Percentiles rank a stretch among this genome's conserved stretches.
These are phyloP conservation scores for Ramularia collo-cygni DNA, from an alignment of 2,329 filamentous ascomycete genomes.

Conservation along the genomic window DNA sequence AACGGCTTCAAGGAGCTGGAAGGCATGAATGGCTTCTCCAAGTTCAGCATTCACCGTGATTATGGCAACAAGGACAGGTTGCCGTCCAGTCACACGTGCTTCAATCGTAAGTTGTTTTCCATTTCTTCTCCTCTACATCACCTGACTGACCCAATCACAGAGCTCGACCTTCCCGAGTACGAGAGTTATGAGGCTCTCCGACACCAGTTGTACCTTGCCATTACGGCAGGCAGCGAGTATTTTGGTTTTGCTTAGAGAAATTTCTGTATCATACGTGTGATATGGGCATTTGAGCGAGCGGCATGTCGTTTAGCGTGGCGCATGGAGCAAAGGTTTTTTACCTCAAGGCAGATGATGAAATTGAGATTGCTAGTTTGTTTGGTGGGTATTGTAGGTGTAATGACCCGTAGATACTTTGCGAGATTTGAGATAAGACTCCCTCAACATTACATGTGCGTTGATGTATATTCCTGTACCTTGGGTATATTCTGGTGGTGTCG, in stretches of 20 bases:
- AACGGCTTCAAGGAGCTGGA: constrained; percentile 99
- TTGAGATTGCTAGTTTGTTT: too few relatives aligned
- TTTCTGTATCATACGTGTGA: background rate
- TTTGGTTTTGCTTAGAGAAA: constrained; percentile 80
- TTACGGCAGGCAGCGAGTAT: constrained; percentile 94
- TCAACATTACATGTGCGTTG: too few relatives aligned
- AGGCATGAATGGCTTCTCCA: constrained; percentile 96
- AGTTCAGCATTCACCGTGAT: constrained; percentile 98
- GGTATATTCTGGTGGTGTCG: too few relatives aligned
- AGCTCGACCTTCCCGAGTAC: constrained; percentile 97
- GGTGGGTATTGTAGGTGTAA: too few relatives aligned
- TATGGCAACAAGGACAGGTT: constrained; percentile 94
- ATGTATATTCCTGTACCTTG: too few relatives aligned
- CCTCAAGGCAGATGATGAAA: too few relatives aligned
- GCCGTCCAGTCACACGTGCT: constrained; percentile 95
- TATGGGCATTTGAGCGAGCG: constrained; percentile 7
- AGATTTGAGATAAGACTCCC: too few relatives aligned
- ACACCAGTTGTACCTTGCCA: constrained; percentile 84
- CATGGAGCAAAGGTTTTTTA: too few relatives aligned
- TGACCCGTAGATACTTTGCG: too few relatives aligned
- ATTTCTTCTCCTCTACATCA: background rate
- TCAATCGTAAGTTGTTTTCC: constrained; percentile 73
- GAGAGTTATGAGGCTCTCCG: constrained; percentile 90
- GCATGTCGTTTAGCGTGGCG: too few relatives aligned
- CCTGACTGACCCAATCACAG: constrained; percentile 46